phyloP scores from a whole-genome alignment of 2,329 filamentous ascomycete genomes.

The Claviceps arundinis region DNA sequence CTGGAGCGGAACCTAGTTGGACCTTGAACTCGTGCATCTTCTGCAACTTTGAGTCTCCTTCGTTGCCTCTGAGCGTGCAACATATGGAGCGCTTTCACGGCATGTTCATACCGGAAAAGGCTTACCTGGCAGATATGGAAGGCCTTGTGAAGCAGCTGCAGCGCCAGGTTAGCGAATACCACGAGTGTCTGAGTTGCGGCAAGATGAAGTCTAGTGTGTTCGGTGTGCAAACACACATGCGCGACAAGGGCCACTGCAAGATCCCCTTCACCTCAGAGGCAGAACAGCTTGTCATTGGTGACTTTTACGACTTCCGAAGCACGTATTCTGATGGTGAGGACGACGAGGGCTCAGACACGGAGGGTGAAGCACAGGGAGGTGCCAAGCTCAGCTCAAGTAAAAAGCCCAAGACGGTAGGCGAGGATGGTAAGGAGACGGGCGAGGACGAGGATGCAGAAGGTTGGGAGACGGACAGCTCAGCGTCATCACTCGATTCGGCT shows the following conservation, averaged over 20 bases:
- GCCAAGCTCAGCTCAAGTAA: slow-evolving; percentile 58
- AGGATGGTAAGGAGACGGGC: slow-evolving; percentile 35
- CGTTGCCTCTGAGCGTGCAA: slow-evolving; percentile 58
- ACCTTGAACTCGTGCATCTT: slow-evolving; percentile 61
- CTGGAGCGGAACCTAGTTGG: slow-evolving; percentile 22
- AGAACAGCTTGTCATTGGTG: slow-evolving; percentile 86
- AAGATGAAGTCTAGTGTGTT: slow-evolving; percentile 66
- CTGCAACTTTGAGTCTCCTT: slow-evolving; percentile 77
- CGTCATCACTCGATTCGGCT: slow-evolving; percentile 76
- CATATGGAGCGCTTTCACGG: slow-evolving; percentile 92
- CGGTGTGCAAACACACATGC: slow-evolving; percentile 91
- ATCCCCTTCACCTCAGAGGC: slow-evolving; percentile 82
- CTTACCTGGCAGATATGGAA: slow-evolving; percentile 70
- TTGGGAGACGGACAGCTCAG: slow-evolving; percentile 90
- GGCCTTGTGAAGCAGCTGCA: slow-evolving; percentile 69
- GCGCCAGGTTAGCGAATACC: slow-evolving; percentile 63
- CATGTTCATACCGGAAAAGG: slow-evolving; percentile 87
- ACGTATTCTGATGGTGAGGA: slow-evolving; percentile 79
- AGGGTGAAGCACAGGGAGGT: slow-evolving; percentile 37
- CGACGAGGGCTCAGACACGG: slow-evolving; percentile 36
- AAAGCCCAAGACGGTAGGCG: slow-evolving; percentile 34
- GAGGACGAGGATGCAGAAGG: slow-evolving; percentile 54
- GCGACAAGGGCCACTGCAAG: slow-evolving; percentile 92
- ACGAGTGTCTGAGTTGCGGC: slow-evolving; percentile 80
- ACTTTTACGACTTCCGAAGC: slow-evolving; percentile 93